Evolutionary conservation across 2,329 filamentous ascomycete genomes (phyloP).

Genomic region (Aspergillus novoparasiticus): DNA sequence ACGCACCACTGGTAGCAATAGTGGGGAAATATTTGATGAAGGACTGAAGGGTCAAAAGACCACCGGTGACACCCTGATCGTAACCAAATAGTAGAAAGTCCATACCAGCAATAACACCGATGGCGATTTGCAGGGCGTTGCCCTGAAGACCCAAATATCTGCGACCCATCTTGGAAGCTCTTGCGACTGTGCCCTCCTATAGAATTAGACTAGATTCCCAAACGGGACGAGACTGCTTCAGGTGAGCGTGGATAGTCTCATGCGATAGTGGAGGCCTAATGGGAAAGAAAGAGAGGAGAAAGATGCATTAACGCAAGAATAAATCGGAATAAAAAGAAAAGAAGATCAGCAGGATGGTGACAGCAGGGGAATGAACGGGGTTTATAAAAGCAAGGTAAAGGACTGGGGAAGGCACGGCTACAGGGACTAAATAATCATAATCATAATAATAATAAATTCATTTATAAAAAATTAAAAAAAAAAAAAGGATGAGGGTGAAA

Average conservation of each 20-base stretch:
- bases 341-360: conserved; percentile 16
- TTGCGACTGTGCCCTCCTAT: neutral
- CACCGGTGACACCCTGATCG: conserved; percentile 49
- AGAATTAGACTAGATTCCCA: neutral
- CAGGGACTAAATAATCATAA: neutral
- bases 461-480: neutral
- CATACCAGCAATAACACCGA: conserved; percentile 48
- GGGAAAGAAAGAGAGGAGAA: neutral
- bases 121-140: conserved; percentile 44
- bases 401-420: neutral
- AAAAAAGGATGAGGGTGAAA: neutral
- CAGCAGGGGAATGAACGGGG: conserved; percentile 14
- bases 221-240: neutral
- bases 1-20: conserved; percentile 34
- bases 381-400: conserved; percentile 17
- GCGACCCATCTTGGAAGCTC: conserved; percentile 23
- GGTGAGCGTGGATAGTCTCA: conserved; percentile 1
- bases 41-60: conserved; percentile 44
- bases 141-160: conserved; percentile 46
- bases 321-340: conserved; percentile 22
- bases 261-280: conserved; percentile 2
- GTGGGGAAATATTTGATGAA: conserved; percentile 47
- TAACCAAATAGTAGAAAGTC: conserved; percentile 44
- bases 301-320: neutral
- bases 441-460: conserved; percentile 2